These are phyloP conservation scores for Terfezia claveryi DNA, from an alignment of 495 filamentous ascomycete genomes.

Conservation along the genomic window DNA sequence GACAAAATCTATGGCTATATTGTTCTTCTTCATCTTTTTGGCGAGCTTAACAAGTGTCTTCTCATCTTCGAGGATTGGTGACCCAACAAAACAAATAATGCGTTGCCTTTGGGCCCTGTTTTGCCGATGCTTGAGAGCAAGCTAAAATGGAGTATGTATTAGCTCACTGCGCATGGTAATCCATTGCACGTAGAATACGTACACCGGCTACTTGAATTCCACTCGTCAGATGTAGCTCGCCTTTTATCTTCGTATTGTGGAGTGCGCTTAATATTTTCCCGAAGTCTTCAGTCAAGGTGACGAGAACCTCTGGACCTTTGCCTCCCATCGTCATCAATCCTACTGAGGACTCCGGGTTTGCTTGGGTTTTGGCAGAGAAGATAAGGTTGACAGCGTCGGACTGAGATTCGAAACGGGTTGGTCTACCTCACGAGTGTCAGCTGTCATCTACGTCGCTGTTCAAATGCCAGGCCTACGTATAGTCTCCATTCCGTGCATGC, in stretches of 20 bases:
- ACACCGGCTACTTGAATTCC: constrained; percentile 87
- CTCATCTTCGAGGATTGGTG: constrained; percentile 69
- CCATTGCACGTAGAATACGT: constrained; percentile 22
- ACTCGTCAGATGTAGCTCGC: constrained; percentile 64
- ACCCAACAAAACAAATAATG: constrained; percentile 90
- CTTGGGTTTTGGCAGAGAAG: constrained; percentile 80
- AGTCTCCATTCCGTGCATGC: constrained; percentile 91
- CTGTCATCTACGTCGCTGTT: neutral
- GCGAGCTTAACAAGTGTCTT: constrained; percentile 73
- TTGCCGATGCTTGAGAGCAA: constrained; percentile 94
- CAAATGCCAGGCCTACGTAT: constrained; percentile 30
- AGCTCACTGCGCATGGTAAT: too few relatives aligned
- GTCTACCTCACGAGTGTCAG: constrained; percentile 24
- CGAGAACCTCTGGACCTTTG: constrained; percentile 85
- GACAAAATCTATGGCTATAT: constrained; percentile 77
- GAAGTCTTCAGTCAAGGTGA: constrained; percentile 83
- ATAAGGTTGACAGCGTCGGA: constrained; percentile 83
- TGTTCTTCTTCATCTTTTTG: constrained; percentile 96
- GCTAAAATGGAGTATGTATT: constrained; percentile 25
- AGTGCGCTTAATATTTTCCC: constrained; percentile 86
- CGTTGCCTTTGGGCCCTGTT: constrained; percentile 90
- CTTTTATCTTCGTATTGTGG: constrained; percentile 83
- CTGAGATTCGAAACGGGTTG: constrained; percentile 88
- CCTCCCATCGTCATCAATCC: constrained; percentile 98
- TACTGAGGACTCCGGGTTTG: constrained; percentile 88